Conservation (phyloP, 495 filamentous ascomycete species). For the Hypoxylon cercidicola region DNA sequence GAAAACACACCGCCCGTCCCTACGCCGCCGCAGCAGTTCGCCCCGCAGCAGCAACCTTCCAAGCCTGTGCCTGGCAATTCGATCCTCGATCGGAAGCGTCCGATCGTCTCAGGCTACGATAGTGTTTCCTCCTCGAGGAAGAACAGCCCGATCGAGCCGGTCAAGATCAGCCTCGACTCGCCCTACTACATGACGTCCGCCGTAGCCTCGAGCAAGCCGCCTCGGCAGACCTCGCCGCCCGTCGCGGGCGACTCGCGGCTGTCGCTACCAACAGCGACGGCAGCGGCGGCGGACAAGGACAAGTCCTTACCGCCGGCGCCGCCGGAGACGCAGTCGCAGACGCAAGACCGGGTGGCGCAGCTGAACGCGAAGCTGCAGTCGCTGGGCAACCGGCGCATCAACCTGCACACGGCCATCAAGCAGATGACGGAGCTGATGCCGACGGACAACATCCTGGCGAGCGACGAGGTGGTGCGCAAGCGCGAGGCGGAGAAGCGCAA, state of each 20-base stretch:
- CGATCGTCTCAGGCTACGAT: constrained; percentile 41
- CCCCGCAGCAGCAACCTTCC: constrained; percentile 26
- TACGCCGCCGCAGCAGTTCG: constrained; percentile 42
- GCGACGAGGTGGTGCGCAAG: constrained; percentile 55
- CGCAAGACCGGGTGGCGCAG: constrained; percentile 69
- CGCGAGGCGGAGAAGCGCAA: constrained; percentile 77
- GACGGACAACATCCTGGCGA: constrained; percentile 59
- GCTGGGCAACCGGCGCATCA: constrained; percentile 72
- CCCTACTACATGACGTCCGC: constrained; percentile 34
- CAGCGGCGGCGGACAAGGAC: constrained; percentile 47
- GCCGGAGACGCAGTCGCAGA: constrained; percentile 61
- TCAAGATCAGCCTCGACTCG: constrained; percentile 44
- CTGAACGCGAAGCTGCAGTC: constrained; percentile 74
- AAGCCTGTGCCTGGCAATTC: constrained; percentile 28
- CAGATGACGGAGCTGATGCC: constrained; percentile 76
- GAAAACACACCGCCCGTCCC: constrained; percentile 52
- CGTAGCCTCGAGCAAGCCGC: constrained; percentile 17
- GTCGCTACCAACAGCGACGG: too few species aligned
- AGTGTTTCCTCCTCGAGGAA: constrained; percentile 14
- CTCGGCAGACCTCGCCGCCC: constrained; percentile 26
- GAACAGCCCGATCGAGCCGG: constrained; percentile 29
- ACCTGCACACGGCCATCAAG: constrained; percentile 75
- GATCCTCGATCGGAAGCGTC: constrained; percentile 52
- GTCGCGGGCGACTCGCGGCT: constrained; percentile 15
- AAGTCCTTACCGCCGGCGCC: constrained; percentile 70